phyloP scores from a whole-genome alignment of 2,329 filamentous ascomycete species.

The Paracoccidioides brasiliensis region DNA sequence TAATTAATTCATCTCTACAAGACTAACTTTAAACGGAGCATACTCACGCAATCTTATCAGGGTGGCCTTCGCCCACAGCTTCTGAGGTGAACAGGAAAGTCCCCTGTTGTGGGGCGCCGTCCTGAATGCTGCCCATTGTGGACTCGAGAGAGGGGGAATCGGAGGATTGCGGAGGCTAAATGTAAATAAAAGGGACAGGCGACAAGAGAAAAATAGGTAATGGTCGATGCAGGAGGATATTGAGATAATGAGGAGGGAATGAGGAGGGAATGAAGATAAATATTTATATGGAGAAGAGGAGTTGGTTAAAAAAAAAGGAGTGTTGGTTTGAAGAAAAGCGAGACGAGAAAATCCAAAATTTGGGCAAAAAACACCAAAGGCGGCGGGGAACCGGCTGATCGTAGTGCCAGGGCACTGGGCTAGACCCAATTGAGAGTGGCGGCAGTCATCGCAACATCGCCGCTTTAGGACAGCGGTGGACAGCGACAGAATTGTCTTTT shows the following conservation, averaged over 20 bases:
- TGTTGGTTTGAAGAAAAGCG: slow-evolving; percentile 3
- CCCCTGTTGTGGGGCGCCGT: slow-evolving; percentile 33
- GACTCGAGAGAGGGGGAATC: slow-evolving; percentile 7
- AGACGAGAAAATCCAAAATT: slow-evolving; percentile 3
- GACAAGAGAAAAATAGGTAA: slow-evolving; percentile 15
- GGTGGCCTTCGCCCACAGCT: slow-evolving; percentile 80
- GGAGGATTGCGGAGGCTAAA: background rate
- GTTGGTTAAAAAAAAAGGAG: slow-evolving; percentile 3
- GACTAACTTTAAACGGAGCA: slow-evolving; percentile 12
- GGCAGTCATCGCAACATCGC: background rate
- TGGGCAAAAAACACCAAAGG: background rate
- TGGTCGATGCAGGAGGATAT: slow-evolving; percentile 10
- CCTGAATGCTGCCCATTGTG: slow-evolving; percentile 41
- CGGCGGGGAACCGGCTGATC: slow-evolving; percentile 8
- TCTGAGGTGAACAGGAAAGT: slow-evolving; percentile 85
- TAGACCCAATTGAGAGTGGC: background rate
- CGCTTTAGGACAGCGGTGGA: slow-evolving; percentile 1
- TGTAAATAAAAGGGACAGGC: slow-evolving; percentile 8
- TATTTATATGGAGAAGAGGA: background rate
- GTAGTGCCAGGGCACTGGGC: background rate
- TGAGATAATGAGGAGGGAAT: slow-evolving; percentile 15
- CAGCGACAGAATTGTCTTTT: slow-evolving; percentile 3
- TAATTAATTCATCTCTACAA: background rate
- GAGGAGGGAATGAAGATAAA: slow-evolving; percentile 16
- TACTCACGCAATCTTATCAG: slow-evolving; percentile 77